These are phyloP conservation scores for Daldinia concentrica DNA, from an alignment of 495 filamentous ascomycete genomes.

Conservation along the genomic window DNA sequence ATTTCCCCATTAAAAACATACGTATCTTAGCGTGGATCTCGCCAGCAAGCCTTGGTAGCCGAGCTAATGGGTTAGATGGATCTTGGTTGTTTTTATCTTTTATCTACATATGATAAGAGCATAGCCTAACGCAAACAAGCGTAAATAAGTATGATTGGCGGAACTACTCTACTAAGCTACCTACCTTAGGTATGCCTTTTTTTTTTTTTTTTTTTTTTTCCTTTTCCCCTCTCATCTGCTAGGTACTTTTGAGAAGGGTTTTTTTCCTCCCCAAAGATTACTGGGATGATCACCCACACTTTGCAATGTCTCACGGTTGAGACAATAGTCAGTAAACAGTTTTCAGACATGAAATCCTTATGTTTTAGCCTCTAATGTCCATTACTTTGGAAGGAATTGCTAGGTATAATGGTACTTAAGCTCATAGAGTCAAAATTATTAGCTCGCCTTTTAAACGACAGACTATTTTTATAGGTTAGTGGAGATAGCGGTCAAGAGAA, in stretches of 20 bases:
- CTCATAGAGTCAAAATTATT: background rate
- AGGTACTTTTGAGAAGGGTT: too few species aligned
- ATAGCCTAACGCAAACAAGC: background rate
- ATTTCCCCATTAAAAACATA: background rate
- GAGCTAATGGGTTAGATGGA: background rate
- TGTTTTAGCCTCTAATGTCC: too few species aligned
- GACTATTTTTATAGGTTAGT: background rate
- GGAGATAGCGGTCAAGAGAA: background rate
- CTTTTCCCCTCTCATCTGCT: too few species aligned
- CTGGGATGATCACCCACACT: too few species aligned
- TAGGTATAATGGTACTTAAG: background rate
- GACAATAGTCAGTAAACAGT: too few species aligned
- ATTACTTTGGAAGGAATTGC: too few species aligned
- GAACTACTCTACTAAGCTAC: background rate
- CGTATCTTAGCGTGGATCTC: background rate
- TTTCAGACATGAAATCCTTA: too few species aligned
- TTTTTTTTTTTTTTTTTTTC: background rate
- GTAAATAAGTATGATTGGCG: background rate
- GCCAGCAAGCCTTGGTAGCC: background rate
- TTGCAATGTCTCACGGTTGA: too few species aligned
- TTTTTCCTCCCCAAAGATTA: too few species aligned
- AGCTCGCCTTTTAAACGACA: background rate
- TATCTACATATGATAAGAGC: constrained; percentile 1
- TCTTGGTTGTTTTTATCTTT: background rate
- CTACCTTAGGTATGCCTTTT: too few species aligned